Conservation (phyloP, 768 basidiomycete species). For the Mycena capillaripes region DNA sequence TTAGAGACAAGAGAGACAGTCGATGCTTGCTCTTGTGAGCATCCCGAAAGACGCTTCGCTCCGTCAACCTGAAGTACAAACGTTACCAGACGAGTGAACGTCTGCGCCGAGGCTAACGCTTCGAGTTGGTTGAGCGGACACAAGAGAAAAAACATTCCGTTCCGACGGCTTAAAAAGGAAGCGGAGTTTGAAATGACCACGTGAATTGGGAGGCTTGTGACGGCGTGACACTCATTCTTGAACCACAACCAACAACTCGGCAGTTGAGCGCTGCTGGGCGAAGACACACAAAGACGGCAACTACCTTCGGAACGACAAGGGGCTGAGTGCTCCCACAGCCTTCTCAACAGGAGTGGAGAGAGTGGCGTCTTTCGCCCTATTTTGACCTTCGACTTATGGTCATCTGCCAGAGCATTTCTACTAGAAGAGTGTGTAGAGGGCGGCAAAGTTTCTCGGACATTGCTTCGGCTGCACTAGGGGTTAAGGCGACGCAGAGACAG, state of each 20-base stretch:
- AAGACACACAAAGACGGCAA: background rate
- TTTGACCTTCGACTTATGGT: no score
- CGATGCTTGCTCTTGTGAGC: constrained; percentile 65
- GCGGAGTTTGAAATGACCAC: constrained; percentile 47
- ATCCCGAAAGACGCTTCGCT: constrained; percentile 73
- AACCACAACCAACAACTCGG: background rate
- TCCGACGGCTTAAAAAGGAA: constrained; percentile 40
- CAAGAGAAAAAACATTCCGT: constrained; percentile 48
- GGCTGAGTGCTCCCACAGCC: no score
- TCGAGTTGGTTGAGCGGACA: constrained; percentile 81
- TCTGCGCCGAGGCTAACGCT: constrained; percentile 71
- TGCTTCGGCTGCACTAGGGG: no score
- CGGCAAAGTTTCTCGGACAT: no score
- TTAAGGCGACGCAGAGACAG: no score
- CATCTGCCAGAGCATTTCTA: no score
- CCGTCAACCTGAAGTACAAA: constrained; percentile 80
- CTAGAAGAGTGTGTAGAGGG: no score
- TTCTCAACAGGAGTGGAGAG: no score
- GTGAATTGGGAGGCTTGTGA: background rate
- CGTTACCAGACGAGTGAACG: constrained; percentile 72
- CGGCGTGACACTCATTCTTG: background rate
- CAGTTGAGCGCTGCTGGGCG: background rate
- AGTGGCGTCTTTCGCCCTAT: no score
- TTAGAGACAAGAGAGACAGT: constrained; percentile 45
- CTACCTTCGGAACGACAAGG: no score